Conservation (phyloP, 495 filamentous ascomycete species). For the Friedmanniomyces endolithicus region DNA sequence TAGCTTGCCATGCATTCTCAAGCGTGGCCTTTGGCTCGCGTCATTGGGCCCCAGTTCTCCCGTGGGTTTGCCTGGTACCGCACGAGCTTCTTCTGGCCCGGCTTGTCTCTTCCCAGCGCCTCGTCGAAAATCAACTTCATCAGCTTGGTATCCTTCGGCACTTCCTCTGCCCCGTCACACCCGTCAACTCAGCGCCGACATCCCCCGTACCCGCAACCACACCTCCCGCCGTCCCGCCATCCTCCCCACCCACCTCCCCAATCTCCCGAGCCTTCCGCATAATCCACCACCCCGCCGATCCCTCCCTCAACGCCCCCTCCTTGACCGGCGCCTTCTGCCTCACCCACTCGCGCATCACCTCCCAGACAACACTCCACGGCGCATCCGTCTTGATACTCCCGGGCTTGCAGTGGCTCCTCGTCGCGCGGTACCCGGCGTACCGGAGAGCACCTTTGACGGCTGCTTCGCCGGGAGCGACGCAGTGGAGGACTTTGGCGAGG, state of each 20-base stretch:
- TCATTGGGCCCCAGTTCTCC: constrained; percentile 89
- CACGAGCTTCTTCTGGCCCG: constrained; percentile 50
- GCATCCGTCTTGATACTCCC: constrained; percentile 88
- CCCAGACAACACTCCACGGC: constrained; percentile 78
- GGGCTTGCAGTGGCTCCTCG: constrained; percentile 72
- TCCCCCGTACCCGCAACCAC: constrained; percentile 12
- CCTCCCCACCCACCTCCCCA: too few relatives aligned
- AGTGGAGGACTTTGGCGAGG: constrained; percentile 65
- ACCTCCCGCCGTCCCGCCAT: too few relatives aligned
- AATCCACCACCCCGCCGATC: constrained; percentile 57
- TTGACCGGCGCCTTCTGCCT: constrained; percentile 64
- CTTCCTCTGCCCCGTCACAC: constrained; percentile 4
- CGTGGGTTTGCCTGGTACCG: constrained; percentile 81
- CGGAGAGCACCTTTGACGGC: constrained; percentile 67
- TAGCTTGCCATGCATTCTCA: too few relatives aligned
- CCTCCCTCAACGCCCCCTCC: constrained; percentile 50
- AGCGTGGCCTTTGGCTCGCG: constrained; percentile 43
- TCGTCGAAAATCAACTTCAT: constrained; percentile 73
- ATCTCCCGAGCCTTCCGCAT: constrained; percentile 31
- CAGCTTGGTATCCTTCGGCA: constrained; percentile 26
- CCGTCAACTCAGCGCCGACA: constrained; percentile 12
- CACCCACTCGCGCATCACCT: constrained; percentile 85
- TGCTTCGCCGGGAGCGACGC: constrained; percentile 58
- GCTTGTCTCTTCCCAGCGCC: constrained; percentile 54
- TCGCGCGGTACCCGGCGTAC: constrained; percentile 65